phyloP scores from a whole-genome alignment of 257 asterid species.

The Rauvolfia tetraphylla region DNA sequence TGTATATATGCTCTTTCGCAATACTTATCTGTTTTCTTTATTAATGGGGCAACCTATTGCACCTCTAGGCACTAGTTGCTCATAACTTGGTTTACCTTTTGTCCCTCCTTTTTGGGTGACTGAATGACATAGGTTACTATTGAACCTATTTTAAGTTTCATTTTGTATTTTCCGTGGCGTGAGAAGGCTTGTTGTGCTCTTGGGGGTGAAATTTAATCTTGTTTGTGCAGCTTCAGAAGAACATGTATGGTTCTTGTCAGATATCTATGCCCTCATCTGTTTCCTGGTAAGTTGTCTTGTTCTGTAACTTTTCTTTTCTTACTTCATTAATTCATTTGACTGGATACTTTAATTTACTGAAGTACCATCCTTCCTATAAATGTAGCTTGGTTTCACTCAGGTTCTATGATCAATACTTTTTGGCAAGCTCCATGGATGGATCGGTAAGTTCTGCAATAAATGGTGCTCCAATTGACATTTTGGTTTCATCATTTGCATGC shows the following conservation, averaged over 20 bases:
- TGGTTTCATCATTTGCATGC: background rate
- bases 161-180: background rate
- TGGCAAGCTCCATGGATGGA: slow-evolving; percentile 99
- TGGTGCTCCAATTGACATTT: background rate
- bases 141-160: background rate
- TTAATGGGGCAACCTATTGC: background rate
- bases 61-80: background rate
- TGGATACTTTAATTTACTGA: background rate
- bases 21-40: background rate
- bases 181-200: background rate
- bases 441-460: slow-evolving; percentile 55
- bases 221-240: slow-evolving; percentile 51
- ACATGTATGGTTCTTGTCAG: slow-evolving; percentile 19
- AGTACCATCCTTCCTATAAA: slow-evolving; percentile 16
- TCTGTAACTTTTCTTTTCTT: background rate
- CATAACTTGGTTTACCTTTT: background rate
- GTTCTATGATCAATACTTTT: slow-evolving; percentile 66
- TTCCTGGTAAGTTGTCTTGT: slow-evolving; percentile 59
- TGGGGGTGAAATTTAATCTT: background rate
- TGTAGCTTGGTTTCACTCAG: slow-evolving; percentile 68
- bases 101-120: background rate
- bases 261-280: slow-evolving; percentile 76
- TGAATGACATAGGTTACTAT: background rate
- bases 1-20: background rate
- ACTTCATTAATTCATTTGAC: slow-evolving; percentile 12